These are phyloP conservation scores for Crotalaria pallida DNA, from an alignment of 306 rosid genomes.

Conservation along the genomic window DNA sequence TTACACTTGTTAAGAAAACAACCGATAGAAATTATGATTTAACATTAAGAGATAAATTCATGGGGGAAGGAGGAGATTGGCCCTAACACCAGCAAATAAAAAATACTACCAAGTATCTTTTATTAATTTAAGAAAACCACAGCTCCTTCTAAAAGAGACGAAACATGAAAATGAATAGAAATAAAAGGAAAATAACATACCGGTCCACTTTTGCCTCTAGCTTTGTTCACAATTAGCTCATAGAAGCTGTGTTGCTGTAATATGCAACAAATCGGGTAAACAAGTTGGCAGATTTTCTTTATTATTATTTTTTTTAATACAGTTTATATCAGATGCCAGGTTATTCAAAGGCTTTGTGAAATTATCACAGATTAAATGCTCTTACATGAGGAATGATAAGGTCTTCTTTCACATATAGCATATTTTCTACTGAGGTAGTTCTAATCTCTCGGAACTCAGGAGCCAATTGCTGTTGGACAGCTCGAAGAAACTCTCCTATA, in stretches of 20 bases:
- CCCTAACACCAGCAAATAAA: not conserved
- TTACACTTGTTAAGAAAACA: not conserved
- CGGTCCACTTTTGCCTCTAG: constrained; percentile 97
- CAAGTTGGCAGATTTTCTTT: constrained; percentile 21
- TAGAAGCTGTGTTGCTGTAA: constrained; percentile 96
- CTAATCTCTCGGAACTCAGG: constrained; percentile 93
- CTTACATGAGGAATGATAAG: constrained; percentile 95
- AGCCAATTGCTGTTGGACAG: constrained; percentile 88
- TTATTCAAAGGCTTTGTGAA: not conserved
- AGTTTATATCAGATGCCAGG: not conserved
- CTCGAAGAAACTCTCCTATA: constrained; percentile 89
- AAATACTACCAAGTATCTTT: not conserved
- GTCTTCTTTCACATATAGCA: constrained; percentile 94
- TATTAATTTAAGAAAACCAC: not conserved
- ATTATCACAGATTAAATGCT: not conserved
- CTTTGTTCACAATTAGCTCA: constrained; percentile 86
- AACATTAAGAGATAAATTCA: not conserved
- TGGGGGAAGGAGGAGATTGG: not conserved
- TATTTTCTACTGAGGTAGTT: constrained; percentile 91
- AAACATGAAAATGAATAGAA: not conserved
- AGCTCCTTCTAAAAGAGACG: not conserved
- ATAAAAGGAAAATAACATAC: constrained; percentile 36
- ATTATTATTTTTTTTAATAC: not conserved
- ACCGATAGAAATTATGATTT: not conserved
- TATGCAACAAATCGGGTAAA: constrained; percentile 19